Evolutionary conservation across 768 basidiomycete species (phyloP), one percentile per base, ranked within the genome.

Genomic region (Tylopilus subfusipes): DNA sequence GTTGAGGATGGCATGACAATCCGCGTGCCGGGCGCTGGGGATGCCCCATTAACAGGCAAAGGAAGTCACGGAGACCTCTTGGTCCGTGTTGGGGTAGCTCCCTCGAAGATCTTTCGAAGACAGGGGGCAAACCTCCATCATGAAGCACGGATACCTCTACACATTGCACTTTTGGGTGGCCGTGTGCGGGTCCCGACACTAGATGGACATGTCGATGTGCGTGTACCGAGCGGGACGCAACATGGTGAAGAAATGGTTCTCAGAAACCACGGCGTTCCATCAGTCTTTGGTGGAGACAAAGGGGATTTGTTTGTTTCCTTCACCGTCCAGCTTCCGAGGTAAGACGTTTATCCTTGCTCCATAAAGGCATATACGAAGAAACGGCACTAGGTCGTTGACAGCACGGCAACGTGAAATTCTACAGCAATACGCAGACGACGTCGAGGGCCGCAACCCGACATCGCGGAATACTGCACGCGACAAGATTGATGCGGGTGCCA

Each of bases 201-300:
- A 19, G 95, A 98, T 57, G 93, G 95, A 24, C 92, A 97, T 42
- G 93, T 98, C 1, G 94, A 98, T 54, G 91, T 98, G 40, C 87
- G 90, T 59, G 82, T 99, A 39, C 92, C 94, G 52, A 78, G 79
- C 21, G 96, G 97, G 42, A 98, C 96, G 3, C 97, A 98, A 72
- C 93, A 88, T 67, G 95, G 95, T 18, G 93, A 98, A 75, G 94
- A 98, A 71, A 95, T 96, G 84, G 90, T 97, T 21, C 73, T 99
- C 64, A 90, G 88, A 73, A 85, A 86, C 38, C 83, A 90, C 50
- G 97, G 97, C 29, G 84, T 98, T 13, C 69, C 81, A 42, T 77
- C 82, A 22, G 77, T 88, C 8, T 78, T 79, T 65, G 73, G 74
- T 47, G 73, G 79, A 39, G 80, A 80, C 58, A 84, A 79, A 57